These are phyloP conservation scores for Sporothrix brasiliensis DNA, from an alignment of 2,329 filamentous ascomycete species.

Conservation along the genomic window DNA sequence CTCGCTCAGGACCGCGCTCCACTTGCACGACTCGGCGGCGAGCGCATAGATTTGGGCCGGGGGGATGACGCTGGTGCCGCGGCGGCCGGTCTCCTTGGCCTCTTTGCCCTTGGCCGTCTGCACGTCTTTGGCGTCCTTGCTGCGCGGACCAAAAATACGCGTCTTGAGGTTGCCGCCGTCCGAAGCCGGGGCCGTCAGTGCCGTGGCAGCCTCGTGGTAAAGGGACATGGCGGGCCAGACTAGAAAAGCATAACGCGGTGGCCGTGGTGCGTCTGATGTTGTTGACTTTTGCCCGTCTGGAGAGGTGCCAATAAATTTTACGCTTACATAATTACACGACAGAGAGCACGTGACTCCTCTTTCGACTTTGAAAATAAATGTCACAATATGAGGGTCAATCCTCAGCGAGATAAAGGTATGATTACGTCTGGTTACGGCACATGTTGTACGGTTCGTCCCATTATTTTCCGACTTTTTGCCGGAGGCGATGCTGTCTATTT, in stretches of 20 bases:
- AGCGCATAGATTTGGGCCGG: constrained; percentile 85
- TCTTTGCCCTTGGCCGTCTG: constrained; percentile 21
- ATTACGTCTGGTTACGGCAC: not conserved
- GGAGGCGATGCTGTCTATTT: constrained; percentile 10
- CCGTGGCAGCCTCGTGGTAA: constrained; percentile 84
- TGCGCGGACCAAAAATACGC: constrained; percentile 68
- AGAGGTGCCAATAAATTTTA: not conserved
- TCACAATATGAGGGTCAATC: not conserved
- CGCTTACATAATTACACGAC: constrained; percentile 24
- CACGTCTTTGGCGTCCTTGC: constrained; percentile 45
- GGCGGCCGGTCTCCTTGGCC: not conserved
- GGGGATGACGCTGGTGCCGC: constrained; percentile 61
- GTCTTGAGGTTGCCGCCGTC: constrained; percentile 84
- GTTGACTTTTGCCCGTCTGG: constrained; percentile 13
- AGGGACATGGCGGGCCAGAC: constrained; percentile 70
- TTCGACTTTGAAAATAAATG: not conserved
- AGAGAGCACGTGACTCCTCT: not conserved
- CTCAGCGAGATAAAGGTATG: not conserved
- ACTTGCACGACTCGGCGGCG: constrained; percentile 84
- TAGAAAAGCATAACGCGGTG: too few species aligned
- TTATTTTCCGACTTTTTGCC: not conserved
- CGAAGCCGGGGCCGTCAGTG: constrained; percentile 67
- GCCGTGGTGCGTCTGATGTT: not conserved
- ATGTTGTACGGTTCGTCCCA: not conserved
- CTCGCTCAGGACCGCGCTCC: constrained; percentile 82